Percentiles rank a stretch among this genome's conserved stretches.
Conservation (phyloP, 805 yeast species). For the Pichia nakasei region DNA sequence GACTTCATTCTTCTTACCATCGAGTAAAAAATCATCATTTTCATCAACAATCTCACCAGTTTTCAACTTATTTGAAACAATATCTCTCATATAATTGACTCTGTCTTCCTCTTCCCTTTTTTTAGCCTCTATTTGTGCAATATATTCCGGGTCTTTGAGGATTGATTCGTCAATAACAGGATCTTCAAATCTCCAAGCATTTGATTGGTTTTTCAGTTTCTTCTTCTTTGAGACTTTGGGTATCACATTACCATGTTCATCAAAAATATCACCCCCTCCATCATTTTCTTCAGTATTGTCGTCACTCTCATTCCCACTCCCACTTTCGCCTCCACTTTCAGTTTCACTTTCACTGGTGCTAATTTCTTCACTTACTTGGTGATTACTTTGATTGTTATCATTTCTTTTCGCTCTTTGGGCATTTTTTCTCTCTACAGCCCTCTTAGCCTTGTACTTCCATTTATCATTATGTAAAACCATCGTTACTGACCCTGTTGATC, state of each 20-base stretch:
- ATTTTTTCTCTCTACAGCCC: slow-evolving; percentile 35
- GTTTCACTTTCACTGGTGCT: background rate
- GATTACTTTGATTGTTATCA: background rate
- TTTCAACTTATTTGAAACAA: slow-evolving; percentile 10
- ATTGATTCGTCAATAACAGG: slow-evolving; percentile 10
- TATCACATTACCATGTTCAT: background rate
- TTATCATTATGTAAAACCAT: slow-evolving; percentile 48
- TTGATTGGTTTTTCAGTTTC: slow-evolving; percentile 9
- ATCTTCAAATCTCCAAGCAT: slow-evolving; percentile 25
- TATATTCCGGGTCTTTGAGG: slow-evolving; percentile 17
- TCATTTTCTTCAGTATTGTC: background rate
- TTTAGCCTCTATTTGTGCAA: slow-evolving; percentile 5
- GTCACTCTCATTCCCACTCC: background rate
- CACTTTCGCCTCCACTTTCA: slow-evolving; percentile 2
- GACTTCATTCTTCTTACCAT: background rate
- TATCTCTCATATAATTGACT: background rate
- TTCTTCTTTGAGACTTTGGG: slow-evolving; percentile 3
- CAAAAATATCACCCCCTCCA: background rate
- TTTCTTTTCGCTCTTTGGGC: slow-evolving; percentile 18
- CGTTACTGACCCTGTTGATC: too few relatives aligned
- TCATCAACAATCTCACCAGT: background rate
- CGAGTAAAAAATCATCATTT: background rate
- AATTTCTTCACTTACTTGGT: background rate
- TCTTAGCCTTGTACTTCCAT: slow-evolving; percentile 42
- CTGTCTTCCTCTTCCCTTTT: slow-evolving; percentile 5